Evolutionary conservation across 352 stramenopile species (phyloP), one percentile per base, ranked within the genome.

Genomic region (Pythium guiyangense): DNA sequence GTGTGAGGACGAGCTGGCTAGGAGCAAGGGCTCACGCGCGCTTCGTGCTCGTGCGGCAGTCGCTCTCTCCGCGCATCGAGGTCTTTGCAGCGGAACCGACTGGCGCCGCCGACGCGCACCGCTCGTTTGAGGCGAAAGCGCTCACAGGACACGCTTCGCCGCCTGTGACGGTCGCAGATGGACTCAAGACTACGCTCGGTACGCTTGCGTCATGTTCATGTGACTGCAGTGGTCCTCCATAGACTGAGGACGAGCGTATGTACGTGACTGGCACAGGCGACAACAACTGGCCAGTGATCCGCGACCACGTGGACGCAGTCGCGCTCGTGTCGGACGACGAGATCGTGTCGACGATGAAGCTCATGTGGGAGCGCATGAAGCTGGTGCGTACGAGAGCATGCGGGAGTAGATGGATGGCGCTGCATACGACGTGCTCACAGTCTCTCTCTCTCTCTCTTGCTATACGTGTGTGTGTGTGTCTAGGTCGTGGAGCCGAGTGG

Each of bases 311-410:
- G 26, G 88, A 97, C 61, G 84, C 86, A 18, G 77, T 97, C 43
- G 49, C 96, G 39, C 79, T 92, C 48, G 86, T 97, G 34, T 77
- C 68, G 2, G 90, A 97, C 52, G 69, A 84, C 3, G 82, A 96
- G 47, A 97, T 97, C 57, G 64, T 88, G 11, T 49, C 71, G 27
- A 72, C 77, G 15, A 90, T 90, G 80, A 77, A 86, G 57, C 69
- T 97, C 8, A 86, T 96, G 57, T 97, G 86, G 84, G 84, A 96
- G 53, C 79, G 87, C 61, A 92, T 97, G 76, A 97, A 97, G 70
- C 53, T 96, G 54, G 79, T 77, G 34, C 37, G 4, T 25, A 12
- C 11, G 17, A 2, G n/a, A n/a, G n/a, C n/a, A 4, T 5, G 29
- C n/a, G n/a, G n/a, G n/a, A n/a, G n/a, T n/a, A n/a, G n/a, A n/a